Evolutionary conservation across 805 yeast genomes (phyloP).

Genomic region (Ogataea neopini): DNA sequence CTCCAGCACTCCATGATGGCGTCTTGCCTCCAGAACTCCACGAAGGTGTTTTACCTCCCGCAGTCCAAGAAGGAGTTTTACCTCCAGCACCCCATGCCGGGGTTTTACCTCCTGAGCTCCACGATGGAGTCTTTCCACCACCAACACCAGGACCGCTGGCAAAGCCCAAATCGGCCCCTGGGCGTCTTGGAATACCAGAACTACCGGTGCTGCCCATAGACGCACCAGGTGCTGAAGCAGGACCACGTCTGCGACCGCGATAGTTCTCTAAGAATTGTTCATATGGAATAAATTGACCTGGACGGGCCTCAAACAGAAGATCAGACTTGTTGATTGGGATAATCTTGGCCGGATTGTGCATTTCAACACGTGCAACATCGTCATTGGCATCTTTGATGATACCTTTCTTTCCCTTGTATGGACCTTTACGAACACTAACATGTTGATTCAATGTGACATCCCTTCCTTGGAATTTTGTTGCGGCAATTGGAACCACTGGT

Average conservation of each 20-base stretch:
- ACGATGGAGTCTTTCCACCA: slow-evolving; percentile 45
- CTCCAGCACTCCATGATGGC: slow-evolving; percentile 49
- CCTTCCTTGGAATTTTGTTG: slow-evolving; percentile 64
- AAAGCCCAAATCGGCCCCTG: slow-evolving; percentile 1
- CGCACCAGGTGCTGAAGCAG: slow-evolving; percentile 11
- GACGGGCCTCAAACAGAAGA: slow-evolving; percentile 67
- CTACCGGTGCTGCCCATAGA: slow-evolving; percentile 15
- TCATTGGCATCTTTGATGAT: slow-evolving; percentile 93
- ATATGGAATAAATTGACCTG: slow-evolving; percentile 72
- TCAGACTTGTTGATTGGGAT: slow-evolving; percentile 80
- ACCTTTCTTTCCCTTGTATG: slow-evolving; percentile 93
- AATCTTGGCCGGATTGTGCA: slow-evolving; percentile 88
- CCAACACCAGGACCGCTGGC: slow-evolving; percentile 26
- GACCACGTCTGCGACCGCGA: slow-evolving; percentile 38
- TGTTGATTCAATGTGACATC: slow-evolving; percentile 80
- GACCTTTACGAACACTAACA: slow-evolving; percentile 86
- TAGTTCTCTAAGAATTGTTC: slow-evolving; percentile 63
- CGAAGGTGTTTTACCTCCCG: slow-evolving; percentile 46
- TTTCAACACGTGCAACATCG: slow-evolving; percentile 85
- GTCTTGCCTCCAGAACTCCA: slow-evolving; percentile 39
- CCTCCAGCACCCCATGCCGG: slow-evolving; percentile 49
- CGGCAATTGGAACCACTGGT: slow-evolving; percentile 51
- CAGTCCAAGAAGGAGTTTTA: slow-evolving; percentile 40
- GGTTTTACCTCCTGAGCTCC: slow-evolving; percentile 45
- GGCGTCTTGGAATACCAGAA: slow-evolving; percentile 15